phyloP scores from a whole-genome alignment of 2,329 filamentous ascomycete species.

The Aspergillus brunneoviolaceus region DNA sequence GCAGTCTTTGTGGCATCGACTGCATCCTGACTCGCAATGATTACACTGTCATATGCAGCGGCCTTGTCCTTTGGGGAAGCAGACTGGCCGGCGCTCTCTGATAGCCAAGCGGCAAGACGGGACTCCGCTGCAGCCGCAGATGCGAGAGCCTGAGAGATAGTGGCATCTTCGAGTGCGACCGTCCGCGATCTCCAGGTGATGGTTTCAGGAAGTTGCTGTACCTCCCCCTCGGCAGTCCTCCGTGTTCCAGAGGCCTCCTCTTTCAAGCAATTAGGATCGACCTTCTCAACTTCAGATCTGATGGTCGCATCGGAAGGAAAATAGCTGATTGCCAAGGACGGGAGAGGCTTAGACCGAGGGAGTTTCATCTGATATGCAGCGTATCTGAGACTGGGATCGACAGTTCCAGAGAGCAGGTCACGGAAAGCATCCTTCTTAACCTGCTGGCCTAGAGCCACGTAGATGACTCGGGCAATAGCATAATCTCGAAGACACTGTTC shows the following conservation, averaged over 20 bases:
- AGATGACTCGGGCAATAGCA: slow-evolving; percentile 76
- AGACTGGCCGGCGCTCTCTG: slow-evolving; percentile 41
- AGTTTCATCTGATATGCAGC: slow-evolving; percentile 90
- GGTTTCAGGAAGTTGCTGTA: slow-evolving; percentile 62
- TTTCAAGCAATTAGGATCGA: slow-evolving; percentile 68
- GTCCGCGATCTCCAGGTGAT: slow-evolving; percentile 83
- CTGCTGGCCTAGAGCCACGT: slow-evolving; percentile 66
- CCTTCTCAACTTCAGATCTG: slow-evolving; percentile 64
- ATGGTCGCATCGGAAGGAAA: slow-evolving; percentile 67
- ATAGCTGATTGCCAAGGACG: slow-evolving; percentile 72
- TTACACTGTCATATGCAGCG: slow-evolving; percentile 84
- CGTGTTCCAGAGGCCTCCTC: slow-evolving; percentile 56
- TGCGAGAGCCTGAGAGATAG: slow-evolving; percentile 81
- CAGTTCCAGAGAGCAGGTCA: slow-evolving; percentile 78
- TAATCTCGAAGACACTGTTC: slow-evolving; percentile 72
- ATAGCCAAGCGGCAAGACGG: slow-evolving; percentile 50
- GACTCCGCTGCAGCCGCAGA: slow-evolving; percentile 60
- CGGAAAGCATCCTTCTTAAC: slow-evolving; percentile 76
- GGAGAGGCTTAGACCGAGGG: slow-evolving; percentile 78
- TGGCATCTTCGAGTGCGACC: slow-evolving; percentile 87
- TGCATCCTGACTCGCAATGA: slow-evolving; percentile 87
- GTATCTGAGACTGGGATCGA: slow-evolving; percentile 92
- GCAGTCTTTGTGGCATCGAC: slow-evolving; percentile 91
- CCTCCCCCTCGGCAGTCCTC: slow-evolving; percentile 43
- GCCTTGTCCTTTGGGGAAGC: slow-evolving; percentile 63